Conservation (phyloP, 2,329 filamentous ascomycete species). For the Byssochlamys sp. region DNA sequence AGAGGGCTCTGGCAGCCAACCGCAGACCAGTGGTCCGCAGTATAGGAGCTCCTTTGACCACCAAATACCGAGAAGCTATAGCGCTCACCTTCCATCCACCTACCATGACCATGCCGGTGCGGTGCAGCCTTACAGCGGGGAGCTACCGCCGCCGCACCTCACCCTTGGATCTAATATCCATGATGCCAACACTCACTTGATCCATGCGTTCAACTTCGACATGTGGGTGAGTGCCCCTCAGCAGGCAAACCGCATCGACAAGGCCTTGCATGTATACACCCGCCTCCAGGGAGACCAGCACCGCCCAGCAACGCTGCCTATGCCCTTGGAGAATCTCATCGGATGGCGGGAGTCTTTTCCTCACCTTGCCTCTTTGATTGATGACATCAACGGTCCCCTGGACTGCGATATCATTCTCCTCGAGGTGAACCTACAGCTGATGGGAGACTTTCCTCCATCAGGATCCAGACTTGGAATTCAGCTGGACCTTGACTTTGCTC, state of each 20-base stretch:
- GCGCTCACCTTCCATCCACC: constrained; percentile 14
- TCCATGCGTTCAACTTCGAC: constrained; percentile 33
- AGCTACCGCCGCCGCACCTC: constrained; percentile 26
- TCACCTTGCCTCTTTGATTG: constrained; percentile 25
- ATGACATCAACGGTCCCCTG: constrained; percentile 22
- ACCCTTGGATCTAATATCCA: constrained; percentile 25
- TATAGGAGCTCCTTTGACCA: constrained; percentile 26
- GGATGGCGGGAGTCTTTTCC: constrained; percentile 36
- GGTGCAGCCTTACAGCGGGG: constrained; percentile 23
- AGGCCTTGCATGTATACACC: constrained; percentile 37
- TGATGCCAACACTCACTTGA: constrained; percentile 17
- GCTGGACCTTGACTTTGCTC: constrained; percentile 33
- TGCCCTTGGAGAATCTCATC: constrained; percentile 29
- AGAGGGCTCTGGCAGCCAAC: constrained; percentile 23
- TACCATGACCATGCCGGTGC: constrained; percentile 24
- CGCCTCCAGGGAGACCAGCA: constrained; percentile 31
- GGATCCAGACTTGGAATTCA: constrained; percentile 34
- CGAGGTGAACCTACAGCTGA: constrained; percentile 34
- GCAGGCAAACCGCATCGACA: constrained; percentile 26
- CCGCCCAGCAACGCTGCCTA: constrained; percentile 24
- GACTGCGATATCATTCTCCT: constrained; percentile 37
- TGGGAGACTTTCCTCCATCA: constrained; percentile 34
- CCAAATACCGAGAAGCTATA: constrained; percentile 22
- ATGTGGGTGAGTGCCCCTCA: constrained; percentile 37
- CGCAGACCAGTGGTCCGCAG: constrained; percentile 22